Evolutionary conservation across 495 filamentous ascomycete genomes (phyloP).

Genomic region (Aspergillus egyptiacus): DNA sequence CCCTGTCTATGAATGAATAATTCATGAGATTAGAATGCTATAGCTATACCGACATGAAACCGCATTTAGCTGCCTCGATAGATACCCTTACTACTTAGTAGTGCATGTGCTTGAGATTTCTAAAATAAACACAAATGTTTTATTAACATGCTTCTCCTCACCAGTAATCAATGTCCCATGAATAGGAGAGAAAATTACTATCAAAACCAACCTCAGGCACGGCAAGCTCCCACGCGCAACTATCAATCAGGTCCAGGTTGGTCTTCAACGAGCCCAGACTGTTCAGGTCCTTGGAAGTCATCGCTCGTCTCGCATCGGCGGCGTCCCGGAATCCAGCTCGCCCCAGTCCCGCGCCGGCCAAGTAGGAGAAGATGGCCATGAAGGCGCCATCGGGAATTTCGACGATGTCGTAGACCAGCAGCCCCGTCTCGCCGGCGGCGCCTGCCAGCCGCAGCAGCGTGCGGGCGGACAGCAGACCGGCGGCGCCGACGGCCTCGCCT

Average conservation of each 20-base stretch:
- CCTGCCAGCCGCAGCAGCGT: not conserved
- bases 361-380: not conserved
- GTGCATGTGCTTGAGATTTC: too few species aligned
- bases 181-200: too few species aligned
- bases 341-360: not conserved
- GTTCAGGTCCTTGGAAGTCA: not conserved
- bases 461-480: not conserved
- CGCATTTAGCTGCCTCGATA: too few species aligned
- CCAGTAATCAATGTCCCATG: too few species aligned
- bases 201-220: too few species aligned
- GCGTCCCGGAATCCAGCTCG: not conserved
- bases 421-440: not conserved
- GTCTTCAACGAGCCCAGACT: not conserved
- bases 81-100: too few species aligned
- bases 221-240: too few species aligned
- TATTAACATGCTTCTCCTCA: too few species aligned
- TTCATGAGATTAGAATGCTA: too few species aligned
- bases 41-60: too few species aligned
- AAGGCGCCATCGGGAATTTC: not conserved
- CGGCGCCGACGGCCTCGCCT: not conserved
- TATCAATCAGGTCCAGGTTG: not conserved
- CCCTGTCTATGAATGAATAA: too few species aligned
- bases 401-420: not conserved
- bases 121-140: too few species aligned
- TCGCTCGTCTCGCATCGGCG: not conserved